These are phyloP conservation scores for Cicer yamashitae DNA, from an alignment of 306 rosid genomes.

Conservation along the genomic window DNA sequence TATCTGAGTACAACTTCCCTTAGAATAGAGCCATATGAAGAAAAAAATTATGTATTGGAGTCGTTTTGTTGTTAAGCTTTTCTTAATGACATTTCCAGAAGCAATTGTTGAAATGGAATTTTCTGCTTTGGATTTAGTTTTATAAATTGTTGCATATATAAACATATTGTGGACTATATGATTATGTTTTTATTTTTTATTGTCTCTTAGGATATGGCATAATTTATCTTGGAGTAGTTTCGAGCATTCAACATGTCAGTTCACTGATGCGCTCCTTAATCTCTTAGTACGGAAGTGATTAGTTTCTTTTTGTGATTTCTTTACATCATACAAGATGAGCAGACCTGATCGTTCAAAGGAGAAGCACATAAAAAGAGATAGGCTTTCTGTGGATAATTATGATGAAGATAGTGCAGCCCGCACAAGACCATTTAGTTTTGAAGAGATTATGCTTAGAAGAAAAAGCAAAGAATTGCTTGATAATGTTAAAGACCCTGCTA, in stretches of 20 bases:
- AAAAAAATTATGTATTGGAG: background rate
- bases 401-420: slow-evolving; percentile 85
- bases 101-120: slow-evolving; percentile 24
- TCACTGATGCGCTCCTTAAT: slow-evolving; percentile 40
- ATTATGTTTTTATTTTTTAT: slow-evolving; percentile 9
- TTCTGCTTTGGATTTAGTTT: slow-evolving; percentile 32
- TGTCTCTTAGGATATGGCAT: slow-evolving; percentile 43
- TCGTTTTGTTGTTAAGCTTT: slow-evolving; percentile 1
- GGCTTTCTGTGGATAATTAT: slow-evolving; percentile 46
- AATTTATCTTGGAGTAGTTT: slow-evolving; percentile 12
- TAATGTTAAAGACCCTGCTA: slow-evolving; percentile 50
- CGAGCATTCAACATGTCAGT: slow-evolving; percentile 32
- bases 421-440: slow-evolving; percentile 85
- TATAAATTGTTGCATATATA: slow-evolving; percentile 11
- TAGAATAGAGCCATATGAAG: background rate
- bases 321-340: slow-evolving; percentile 62
- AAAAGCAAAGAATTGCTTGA: slow-evolving; percentile 60
- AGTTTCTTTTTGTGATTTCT: slow-evolving; percentile 36
- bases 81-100: slow-evolving; percentile 12
- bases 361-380: slow-evolving; percentile 49
- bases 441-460: slow-evolving; percentile 84
- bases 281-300: slow-evolving; percentile 10
- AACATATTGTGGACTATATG: slow-evolving; percentile 30
- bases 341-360: slow-evolving; percentile 53
- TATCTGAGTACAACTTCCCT: slow-evolving; percentile 30